Evolutionary conservation across 2,329 filamentous ascomycete species (phyloP).

Genomic region (Verticillium klebahnii): DNA sequence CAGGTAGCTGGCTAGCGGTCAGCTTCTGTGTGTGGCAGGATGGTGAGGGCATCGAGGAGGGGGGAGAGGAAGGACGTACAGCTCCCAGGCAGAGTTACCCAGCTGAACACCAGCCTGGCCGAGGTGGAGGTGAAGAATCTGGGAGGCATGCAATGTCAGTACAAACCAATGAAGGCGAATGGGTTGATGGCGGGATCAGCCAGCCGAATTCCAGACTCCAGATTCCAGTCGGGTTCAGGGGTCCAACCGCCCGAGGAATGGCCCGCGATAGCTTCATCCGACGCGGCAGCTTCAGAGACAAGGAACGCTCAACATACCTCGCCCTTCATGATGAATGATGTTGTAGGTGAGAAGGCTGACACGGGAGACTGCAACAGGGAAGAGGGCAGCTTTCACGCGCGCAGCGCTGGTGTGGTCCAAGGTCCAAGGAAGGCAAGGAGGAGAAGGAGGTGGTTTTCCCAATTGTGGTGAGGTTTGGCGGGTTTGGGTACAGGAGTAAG

Average conservation of each 20-base stretch:
- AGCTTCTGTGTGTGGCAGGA: background rate
- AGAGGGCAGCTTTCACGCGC: conserved; percentile 24
- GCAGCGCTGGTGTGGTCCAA: conserved; percentile 24
- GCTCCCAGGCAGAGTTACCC: conserved; percentile 71
- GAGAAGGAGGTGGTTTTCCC: conserved; percentile 28
- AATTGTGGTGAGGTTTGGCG: conserved; percentile 19
- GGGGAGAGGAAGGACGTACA: conserved; percentile 46
- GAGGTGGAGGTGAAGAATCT: conserved; percentile 62
- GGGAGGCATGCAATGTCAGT: conserved; percentile 2
- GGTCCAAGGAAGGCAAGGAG: conserved; percentile 20
- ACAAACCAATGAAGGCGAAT: background rate
- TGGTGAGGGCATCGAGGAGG: background rate
- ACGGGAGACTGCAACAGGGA: conserved; percentile 16
- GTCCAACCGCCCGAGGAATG: background rate
- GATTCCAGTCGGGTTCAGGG: background rate
- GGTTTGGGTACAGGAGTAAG: conserved; percentile 9
- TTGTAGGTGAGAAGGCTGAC: conserved; percentile 13
- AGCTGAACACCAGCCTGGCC: conserved; percentile 70
- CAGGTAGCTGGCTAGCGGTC: conserved; percentile 50
- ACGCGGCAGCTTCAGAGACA: background rate
- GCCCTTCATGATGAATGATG: conserved; percentile 46
- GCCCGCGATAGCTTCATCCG: background rate
- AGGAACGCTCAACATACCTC: conserved; percentile 37
- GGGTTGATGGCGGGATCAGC: conserved; percentile 4
- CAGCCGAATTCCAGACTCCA: background rate